These are phyloP conservation scores for Psilocybe subaeruginosa DNA, from an alignment of 768 basidiomycete genomes.

Conservation along the genomic window DNA sequence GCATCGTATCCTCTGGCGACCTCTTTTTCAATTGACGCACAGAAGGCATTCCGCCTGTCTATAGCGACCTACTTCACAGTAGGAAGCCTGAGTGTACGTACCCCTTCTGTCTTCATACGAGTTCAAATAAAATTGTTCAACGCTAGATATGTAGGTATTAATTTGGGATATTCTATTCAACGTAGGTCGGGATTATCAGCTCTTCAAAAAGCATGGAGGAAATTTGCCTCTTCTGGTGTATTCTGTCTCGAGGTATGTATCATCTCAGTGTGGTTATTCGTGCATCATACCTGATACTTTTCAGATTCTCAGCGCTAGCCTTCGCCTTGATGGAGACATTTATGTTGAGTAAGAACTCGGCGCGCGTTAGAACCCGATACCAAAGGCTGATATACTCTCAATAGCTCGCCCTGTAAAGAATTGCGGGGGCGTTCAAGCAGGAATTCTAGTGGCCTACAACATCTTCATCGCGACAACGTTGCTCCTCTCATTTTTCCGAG, in stretches of 20 bases:
- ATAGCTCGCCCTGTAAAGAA: neutral
- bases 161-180: conserved; percentile 11
- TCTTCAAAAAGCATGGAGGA: neutral
- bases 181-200: conserved; percentile 1
- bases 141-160: neutral
- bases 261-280: neutral
- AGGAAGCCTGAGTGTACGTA: neutral
- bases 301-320: conserved; percentile 4
- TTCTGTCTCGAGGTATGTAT: conserved; percentile 3
- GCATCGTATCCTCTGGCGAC: neutral
- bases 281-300: neutral
- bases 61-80: neutral
- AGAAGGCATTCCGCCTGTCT: neutral
- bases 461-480: conserved; percentile 8
- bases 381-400: neutral
- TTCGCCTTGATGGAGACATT: conserved; percentile 1
- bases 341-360: neutral
- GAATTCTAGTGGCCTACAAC: neutral
- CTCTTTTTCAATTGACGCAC: neutral
- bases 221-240: neutral
- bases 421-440: neutral
- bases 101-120: neutral
- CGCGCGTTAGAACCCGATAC: neutral
- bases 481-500: conserved; percentile 11
- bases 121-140: neutral